Base-by-base conservation (phyloP, 2,329 filamentous ascomycete species). In the Thelonectria olida region DNA sequence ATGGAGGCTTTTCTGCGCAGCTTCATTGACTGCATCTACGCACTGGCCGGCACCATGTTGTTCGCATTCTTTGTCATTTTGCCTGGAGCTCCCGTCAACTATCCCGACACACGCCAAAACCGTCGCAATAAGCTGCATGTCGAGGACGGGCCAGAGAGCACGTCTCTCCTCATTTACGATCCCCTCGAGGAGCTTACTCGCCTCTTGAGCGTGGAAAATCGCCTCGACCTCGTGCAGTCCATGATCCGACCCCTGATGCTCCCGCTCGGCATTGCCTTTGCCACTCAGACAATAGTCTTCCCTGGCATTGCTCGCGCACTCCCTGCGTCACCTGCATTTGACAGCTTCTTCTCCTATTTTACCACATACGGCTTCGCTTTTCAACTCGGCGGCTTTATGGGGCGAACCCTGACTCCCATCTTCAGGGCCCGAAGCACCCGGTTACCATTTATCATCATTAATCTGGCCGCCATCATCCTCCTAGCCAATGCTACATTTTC, bases 161-260 rank as follows among this genome's bases (percentile, higher is more conserved):
- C 51, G 17, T 79, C 78, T 38, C 72, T 85, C 12, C 75, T 84
- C 0, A 71, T 78, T 0, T 79, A 79, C 0, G 78, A 78, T 0
- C 77, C 80, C 0, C 44, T 66, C 12, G 52, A 59, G 7, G 64
- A 72, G 13, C 58, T 65, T 5, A 58, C 60, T 0, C 65, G 61
- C 1, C 17, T 51, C 7, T 12, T 69, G 34, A 66, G 65, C 50
- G 36, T 64, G 2, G 60, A 64, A 49, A 67, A 67, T 52, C 64
- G 65, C 20, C 12, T 63, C 17, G 34, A 49, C 3, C 61, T 68
- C 6, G 38, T 45, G 1, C 53, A 61, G 27, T 19, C 44, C 4
- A 61, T 73, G 58, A 15, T 69, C 8, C 63, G 49, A 5, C 69
- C 72, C 0, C 72, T 67, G 48, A 72, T 77, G 64, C 7, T 68